phyloP scores from a whole-genome alignment of 2,329 filamentous ascomycete genomes.

The Apiospora aurea region DNA sequence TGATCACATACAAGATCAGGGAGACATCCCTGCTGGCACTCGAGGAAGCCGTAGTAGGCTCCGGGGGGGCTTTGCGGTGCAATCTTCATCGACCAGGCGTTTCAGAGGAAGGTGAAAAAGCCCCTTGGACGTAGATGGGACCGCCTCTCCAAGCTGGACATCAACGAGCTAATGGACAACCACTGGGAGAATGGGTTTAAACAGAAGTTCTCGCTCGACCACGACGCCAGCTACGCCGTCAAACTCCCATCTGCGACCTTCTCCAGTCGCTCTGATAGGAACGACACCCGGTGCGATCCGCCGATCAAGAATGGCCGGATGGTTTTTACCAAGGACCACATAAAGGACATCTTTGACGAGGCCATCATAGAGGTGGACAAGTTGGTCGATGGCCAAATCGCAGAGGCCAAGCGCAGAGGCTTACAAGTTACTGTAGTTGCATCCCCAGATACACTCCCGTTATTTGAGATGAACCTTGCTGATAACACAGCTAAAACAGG shows the following conservation, averaged over 20 bases:
- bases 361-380: not conserved
- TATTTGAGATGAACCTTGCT: too few species aligned
- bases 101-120: not conserved
- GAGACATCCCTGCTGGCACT: not conserved
- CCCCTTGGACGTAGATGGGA: not conserved
- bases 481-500: not conserved
- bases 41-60: not conserved
- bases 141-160: not conserved
- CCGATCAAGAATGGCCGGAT: slow-evolving; percentile 22
- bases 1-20: slow-evolving; percentile 33
- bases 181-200: not conserved
- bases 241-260: not conserved
- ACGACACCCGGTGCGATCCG: not conserved
- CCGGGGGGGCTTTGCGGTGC: slow-evolving; percentile 24
- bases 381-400: slow-evolving; percentile 16
- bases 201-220: slow-evolving; percentile 3
- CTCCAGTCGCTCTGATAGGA: not conserved
- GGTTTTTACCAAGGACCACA: not conserved
- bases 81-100: slow-evolving; percentile 20
- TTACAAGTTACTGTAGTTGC: not conserved
- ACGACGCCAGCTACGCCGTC: not conserved
- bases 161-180: not conserved
- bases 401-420: not conserved
- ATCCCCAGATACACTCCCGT: too few species aligned
- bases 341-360: not conserved